Conservation (phyloP, 257 asterid genomes). For the Penstemon barbatus region DNA sequence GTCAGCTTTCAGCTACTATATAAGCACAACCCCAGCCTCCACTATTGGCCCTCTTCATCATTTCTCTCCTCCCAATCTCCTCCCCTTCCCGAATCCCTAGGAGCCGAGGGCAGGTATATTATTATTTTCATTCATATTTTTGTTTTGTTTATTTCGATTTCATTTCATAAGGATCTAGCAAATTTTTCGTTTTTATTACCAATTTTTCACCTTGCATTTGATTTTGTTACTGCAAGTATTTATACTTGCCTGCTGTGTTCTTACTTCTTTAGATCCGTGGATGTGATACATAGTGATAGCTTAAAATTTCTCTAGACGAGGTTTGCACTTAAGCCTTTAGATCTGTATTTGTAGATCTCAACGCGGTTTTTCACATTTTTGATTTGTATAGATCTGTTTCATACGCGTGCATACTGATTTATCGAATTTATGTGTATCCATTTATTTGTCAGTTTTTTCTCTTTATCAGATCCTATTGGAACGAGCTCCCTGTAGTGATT, state of each 20-base stretch:
- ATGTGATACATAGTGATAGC: background rate
- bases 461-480: slow-evolving; percentile 6
- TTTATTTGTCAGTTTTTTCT: background rate
- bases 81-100: too few relatives aligned
- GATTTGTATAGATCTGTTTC: slow-evolving; percentile 20
- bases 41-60: background rate
- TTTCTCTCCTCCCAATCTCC: background rate
- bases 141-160: background rate
- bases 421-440: background rate
- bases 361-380: background rate
- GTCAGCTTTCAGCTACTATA: background rate
- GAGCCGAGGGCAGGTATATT: too few relatives aligned
- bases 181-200: slow-evolving; percentile 24
- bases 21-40: background rate
- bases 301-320: slow-evolving; percentile 15
- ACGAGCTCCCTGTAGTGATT: background rate
- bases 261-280: slow-evolving; percentile 27
- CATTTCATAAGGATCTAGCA: slow-evolving; percentile 28
- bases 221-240: background rate
- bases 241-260: slow-evolving; percentile 5
- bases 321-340: slow-evolving; percentile 19
- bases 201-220: background rate
- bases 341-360: slow-evolving; percentile 30
- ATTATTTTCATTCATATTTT: background rate
- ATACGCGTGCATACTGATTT: background rate